Evolutionary conservation across 306 rosid species (phyloP).

Genomic region (Malus sylvestris): DNA sequence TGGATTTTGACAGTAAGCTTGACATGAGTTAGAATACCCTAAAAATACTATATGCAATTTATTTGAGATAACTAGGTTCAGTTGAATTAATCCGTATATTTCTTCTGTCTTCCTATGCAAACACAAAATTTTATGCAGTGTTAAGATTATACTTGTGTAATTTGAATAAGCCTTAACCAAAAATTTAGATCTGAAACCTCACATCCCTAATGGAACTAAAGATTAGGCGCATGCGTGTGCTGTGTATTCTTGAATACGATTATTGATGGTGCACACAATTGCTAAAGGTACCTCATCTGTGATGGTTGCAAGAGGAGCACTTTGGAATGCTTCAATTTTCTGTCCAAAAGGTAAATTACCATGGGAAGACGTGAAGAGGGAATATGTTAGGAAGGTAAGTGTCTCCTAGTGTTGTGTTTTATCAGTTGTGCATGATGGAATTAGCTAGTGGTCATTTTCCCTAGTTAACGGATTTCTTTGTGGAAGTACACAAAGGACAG

Average conservation of each 20-base stretch:
- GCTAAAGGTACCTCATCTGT: slow-evolving; percentile 65
- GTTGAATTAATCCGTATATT: background rate
- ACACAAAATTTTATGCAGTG: background rate
- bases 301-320: slow-evolving; percentile 95
- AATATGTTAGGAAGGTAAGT: slow-evolving; percentile 68
- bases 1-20: background rate
- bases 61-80: background rate
- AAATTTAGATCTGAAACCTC: background rate
- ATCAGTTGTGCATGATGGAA: background rate
- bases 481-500: background rate
- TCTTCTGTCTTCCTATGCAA: background rate
- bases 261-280: background rate
- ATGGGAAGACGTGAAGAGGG: slow-evolving; percentile 57
- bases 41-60: background rate
- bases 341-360: slow-evolving; percentile 51
- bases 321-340: slow-evolving; percentile 90
- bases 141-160: background rate
- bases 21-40: background rate
- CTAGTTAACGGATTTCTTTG: no score
- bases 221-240: background rate
- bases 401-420: background rate
- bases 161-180: background rate
- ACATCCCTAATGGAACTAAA: background rate
- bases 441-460: background rate
- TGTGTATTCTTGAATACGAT: background rate